These are phyloP conservation scores for Fomitopsis schrenkii DNA, from an alignment of 1,284 basidiomycete genomes.

Conservation along the genomic window DNA sequence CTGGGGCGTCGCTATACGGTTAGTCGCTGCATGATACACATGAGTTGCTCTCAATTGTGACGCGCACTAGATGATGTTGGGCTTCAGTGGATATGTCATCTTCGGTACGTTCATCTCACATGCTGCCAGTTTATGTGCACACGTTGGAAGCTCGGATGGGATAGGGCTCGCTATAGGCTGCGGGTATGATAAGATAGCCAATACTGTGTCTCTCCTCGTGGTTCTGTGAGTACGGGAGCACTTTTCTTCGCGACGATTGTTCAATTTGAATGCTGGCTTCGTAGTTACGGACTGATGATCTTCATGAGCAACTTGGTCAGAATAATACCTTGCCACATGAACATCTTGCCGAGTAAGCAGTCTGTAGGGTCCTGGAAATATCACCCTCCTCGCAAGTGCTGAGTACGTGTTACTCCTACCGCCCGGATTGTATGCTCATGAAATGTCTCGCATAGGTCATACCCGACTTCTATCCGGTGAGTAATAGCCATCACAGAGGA, in stretches of 20 bases:
- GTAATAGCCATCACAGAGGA: too few species aligned
- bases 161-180: conserved; percentile 4
- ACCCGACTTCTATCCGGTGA: conserved; percentile 62
- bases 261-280: conserved; percentile 23
- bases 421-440: background rate
- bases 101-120: background rate
- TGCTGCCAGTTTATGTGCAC: too few species aligned
- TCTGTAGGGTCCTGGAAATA: conserved; percentile 69
- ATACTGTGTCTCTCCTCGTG: conserved; percentile 1
- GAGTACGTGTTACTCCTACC: conserved; percentile 39
- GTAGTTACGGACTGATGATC: conserved; percentile 65
- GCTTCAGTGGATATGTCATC: background rate
- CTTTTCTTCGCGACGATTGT: too few species aligned
- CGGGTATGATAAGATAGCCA: conserved; percentile 1
- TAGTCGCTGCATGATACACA: conserved; percentile 11
- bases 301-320: conserved; percentile 61
- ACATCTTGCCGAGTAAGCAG: background rate
- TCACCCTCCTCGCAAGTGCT: conserved; percentile 63
- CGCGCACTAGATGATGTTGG: conserved; percentile 1
- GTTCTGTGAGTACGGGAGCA: background rate
- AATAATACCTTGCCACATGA: too few species aligned
- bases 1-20: conserved; percentile 62
- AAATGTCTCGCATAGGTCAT: conserved; percentile 39
- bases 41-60: background rate
- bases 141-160: background rate